Conservation (phyloP, 192 early-diverging fungal genomes). For the Podila horticola region DNA sequence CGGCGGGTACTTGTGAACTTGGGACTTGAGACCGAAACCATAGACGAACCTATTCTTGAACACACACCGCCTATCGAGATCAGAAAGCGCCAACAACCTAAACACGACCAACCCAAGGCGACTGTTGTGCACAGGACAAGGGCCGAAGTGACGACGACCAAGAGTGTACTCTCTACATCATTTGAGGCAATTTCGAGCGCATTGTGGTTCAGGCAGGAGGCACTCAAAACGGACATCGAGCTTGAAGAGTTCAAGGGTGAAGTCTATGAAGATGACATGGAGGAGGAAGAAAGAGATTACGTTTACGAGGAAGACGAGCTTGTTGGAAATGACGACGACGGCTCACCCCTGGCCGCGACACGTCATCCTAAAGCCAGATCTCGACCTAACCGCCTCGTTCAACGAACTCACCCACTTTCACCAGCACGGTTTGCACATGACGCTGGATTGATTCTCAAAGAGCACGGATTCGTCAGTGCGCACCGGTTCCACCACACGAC, state of each 20-base stretch:
- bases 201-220: neutral
- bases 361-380: neutral
- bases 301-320: neutral
- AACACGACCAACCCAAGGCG: too few species aligned
- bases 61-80: neutral
- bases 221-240: neutral
- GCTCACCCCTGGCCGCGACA: neutral
- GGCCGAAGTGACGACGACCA: neutral
- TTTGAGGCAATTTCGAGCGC: neutral
- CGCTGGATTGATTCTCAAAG: slow-evolving; percentile 12
- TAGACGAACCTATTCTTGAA: neutral
- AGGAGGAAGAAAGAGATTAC: neutral
- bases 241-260: neutral
- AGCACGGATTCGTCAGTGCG: neutral
- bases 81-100: neutral
- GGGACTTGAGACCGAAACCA: slow-evolving; percentile 6
- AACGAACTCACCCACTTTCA: neutral
- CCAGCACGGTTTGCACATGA: slow-evolving; percentile 12
- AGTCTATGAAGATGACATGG: neutral
- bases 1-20: slow-evolving; percentile 16
- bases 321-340: neutral
- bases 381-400: neutral
- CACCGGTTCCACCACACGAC: neutral
- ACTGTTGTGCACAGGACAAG: too few species aligned
- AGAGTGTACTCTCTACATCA: neutral